Conservation (phyloP, 2,329 filamentous ascomycete species). For the Arthrobotrys sinensis region DNA sequence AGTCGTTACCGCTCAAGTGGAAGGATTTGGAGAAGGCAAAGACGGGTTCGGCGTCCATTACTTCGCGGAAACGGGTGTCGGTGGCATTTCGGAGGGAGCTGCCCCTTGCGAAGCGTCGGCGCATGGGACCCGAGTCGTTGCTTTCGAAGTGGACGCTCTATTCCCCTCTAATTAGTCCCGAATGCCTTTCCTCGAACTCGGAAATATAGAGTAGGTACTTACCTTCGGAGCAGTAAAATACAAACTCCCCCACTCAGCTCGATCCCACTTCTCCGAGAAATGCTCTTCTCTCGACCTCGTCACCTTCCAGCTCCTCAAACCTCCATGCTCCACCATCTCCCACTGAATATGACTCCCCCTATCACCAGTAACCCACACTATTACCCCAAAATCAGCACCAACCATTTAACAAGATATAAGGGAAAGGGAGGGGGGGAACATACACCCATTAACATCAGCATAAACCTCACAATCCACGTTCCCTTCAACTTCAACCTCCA, state of each 20-base stretch:
- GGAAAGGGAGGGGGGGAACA: conserved; percentile 13
- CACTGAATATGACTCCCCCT: conserved; percentile 79
- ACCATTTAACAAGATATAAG: conserved; percentile 18
- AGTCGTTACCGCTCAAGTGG: conserved; percentile 69
- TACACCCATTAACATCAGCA: conserved; percentile 76
- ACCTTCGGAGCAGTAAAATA: conserved; percentile 80
- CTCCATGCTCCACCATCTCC: conserved; percentile 72
- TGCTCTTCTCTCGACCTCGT: conserved; percentile 75
- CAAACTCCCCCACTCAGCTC: conserved; percentile 86
- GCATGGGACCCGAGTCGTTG: conserved; percentile 77
- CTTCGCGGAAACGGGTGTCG: conserved; percentile 77
- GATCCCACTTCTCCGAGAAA: conserved; percentile 81
- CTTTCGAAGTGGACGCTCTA: conserved; percentile 78
- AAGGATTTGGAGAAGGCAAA: conserved; percentile 83
- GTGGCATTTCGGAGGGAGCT: conserved; percentile 78
- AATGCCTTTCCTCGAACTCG: background rate
- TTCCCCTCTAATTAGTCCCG: background rate
- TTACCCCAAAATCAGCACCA: conserved; percentile 65
- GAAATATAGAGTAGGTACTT: conserved; percentile 58
- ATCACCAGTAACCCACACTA: conserved; percentile 85
- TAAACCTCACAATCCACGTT: conserved; percentile 77
- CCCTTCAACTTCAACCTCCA: conserved; percentile 80
- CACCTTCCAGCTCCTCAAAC: conserved; percentile 78
- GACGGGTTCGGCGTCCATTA: conserved; percentile 84
- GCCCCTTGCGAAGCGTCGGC: conserved; percentile 78